A percentile compares a stretch with the other conserved stretches of the same genome.
Conservation (phyloP, 768 basidiomycete genomes). For the Lactarius indigo region DNA sequence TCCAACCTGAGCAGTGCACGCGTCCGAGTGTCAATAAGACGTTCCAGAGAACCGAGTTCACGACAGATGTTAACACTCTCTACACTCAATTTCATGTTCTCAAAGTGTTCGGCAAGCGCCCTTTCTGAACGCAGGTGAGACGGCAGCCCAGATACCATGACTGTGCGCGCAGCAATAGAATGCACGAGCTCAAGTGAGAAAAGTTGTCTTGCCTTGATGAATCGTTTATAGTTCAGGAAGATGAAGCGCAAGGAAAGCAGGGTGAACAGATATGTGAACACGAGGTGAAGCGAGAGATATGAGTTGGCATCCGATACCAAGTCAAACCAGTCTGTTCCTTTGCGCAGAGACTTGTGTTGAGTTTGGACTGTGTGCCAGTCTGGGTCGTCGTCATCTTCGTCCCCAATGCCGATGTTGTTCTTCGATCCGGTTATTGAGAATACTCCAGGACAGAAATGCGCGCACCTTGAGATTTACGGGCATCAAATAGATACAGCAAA, state of each 20-base stretch:
- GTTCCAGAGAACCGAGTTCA: conserved; percentile 70
- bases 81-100: conserved; percentile 79
- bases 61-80: conserved; percentile 91
- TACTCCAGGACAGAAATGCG: background rate
- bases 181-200: conserved; percentile 94
- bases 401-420: conserved; percentile 73
- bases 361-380: conserved; percentile 21
- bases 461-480: conserved; percentile 90
- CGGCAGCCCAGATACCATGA: conserved; percentile 83
- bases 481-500: conserved; percentile 84
- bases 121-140: conserved; percentile 81
- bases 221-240: conserved; percentile 84
- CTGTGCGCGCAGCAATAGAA: conserved; percentile 90
- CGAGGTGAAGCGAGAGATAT: conserved; percentile 81
- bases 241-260: conserved; percentile 81
- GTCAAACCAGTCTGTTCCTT: conserved; percentile 66
- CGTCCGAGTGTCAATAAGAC: conserved; percentile 75
- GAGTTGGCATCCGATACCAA: conserved; percentile 88
- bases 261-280: conserved; percentile 95
- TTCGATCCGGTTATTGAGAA: conserved; percentile 52
- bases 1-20: conserved; percentile 78
- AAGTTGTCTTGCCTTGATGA: conserved; percentile 86
- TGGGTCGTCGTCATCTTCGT: conserved; percentile 39
- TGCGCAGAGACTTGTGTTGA: conserved; percentile 30
- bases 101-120: conserved; percentile 89